Percentiles rank a stretch among this genome's conserved stretches.
phyloP scores from a whole-genome alignment of 2,329 filamentous ascomycete genomes.

The Aspergillus nomiae region DNA sequence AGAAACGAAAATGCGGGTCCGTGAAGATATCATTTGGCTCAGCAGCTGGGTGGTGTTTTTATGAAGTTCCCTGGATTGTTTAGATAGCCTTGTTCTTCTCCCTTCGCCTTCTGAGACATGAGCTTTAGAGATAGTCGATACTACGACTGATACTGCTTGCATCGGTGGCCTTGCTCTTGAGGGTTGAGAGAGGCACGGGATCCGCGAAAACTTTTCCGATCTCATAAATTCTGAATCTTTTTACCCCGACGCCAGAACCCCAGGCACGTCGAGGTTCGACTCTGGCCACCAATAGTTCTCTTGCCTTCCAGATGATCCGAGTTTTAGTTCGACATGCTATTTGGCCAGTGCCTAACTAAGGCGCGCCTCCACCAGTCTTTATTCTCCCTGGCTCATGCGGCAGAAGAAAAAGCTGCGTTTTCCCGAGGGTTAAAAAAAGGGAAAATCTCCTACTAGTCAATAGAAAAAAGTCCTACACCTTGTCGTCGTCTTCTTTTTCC shows the following conservation, averaged over 20 bases:
- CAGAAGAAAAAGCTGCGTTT: background rate
- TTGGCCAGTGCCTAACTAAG: background rate
- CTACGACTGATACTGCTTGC: no score
- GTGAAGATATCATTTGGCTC: background rate
- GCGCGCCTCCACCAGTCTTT: background rate
- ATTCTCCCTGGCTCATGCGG: background rate
- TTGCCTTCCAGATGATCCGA: background rate
- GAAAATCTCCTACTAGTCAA: background rate
- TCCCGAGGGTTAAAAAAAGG: background rate
- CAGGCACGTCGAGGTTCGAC: background rate
- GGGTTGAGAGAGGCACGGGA: background rate
- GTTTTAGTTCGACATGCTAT: background rate
- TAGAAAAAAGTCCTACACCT: background rate
- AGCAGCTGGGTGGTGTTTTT: background rate
- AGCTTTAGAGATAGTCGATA: background rate
- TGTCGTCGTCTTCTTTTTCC: background rate
- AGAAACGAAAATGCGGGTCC: background rate
- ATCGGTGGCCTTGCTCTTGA: background rate
- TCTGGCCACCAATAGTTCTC: background rate
- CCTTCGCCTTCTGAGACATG: background rate
- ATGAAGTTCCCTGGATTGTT: background rate
- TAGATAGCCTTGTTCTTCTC: background rate
- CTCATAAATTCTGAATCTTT: background rate
- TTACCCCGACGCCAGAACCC: background rate
- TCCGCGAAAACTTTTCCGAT: background rate